Evolutionary conservation across 768 basidiomycete species (phyloP), one percentile per base, ranked within the genome.

Genomic region (Amanita phalloides): DNA sequence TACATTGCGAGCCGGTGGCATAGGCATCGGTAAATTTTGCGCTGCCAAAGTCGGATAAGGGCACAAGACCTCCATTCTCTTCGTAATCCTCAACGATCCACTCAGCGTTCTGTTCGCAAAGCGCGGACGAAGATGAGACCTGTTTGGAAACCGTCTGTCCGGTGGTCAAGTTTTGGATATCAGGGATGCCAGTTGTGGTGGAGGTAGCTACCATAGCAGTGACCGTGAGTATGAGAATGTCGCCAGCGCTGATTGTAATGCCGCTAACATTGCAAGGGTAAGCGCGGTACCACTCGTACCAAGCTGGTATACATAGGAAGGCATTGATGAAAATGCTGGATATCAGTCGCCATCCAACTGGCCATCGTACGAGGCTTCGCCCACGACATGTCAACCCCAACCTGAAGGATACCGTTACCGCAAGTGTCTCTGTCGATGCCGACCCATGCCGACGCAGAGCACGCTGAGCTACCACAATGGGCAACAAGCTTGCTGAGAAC

Each of bases 21-120:
- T 3, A 30, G 13, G 45, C 14, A 20, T 33, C 21, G 14, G 14
- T 33, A 9, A 47, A 47, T 2, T 14, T 1, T n/a, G 36, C 45
- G 9, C 28, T 47, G 13, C 45, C 45, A 47, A 47, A 47, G n/a
- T 47, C 32, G 17, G n/a, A 33, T n/a, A 47, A 47, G 10, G 45
- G 45, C 3, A 33, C 45, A 3, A 33, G n/a, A 2, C 6, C 1
- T 1, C 25, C 14, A 20, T 30, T 48, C 44, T 55, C 54, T 44
- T 58, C 55, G 66, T 64, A 71, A 51, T 68, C 67, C 59, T 68
- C 67, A 26, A 68, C 65, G 53, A 69, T 68, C 68, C 68, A 69
- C 58, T 69, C 66, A 6, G 66, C 67, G 56, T 68, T 63, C 61
- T 64, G 50, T 57, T 65, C 58, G 59, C 66, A 67, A 44, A 67